Evolutionary conservation across 441 rosid species (phyloP).

Genomic region (Erodium texanum): DNA sequence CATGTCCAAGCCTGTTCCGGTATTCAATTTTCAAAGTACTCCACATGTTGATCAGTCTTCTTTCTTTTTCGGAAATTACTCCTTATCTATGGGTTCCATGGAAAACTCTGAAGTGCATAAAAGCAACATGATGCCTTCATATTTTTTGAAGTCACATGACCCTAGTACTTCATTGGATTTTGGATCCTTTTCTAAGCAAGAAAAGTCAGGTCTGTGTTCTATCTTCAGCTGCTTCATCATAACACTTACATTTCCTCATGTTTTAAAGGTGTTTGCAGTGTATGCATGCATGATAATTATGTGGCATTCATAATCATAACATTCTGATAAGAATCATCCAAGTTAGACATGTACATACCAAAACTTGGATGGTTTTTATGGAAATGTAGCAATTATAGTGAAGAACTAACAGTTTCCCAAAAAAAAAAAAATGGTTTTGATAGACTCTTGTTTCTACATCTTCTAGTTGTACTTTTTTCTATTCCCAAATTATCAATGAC

Average conservation of each 20-base stretch:
- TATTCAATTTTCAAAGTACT: slow-evolving; percentile 11
- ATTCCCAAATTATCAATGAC: neutral
- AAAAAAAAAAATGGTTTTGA: neutral
- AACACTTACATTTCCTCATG: no score
- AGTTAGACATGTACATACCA: no score
- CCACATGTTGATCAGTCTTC: slow-evolving; percentile 20
- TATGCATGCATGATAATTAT: no score
- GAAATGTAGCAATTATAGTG: no score
- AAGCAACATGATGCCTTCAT: no score
- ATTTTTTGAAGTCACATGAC: no score
- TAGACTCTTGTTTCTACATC: neutral
- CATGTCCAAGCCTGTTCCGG: slow-evolving; percentile 29
- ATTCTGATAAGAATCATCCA: no score
- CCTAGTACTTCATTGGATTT: slow-evolving; percentile 12
- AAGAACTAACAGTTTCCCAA: neutral
- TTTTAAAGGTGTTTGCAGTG: slow-evolving; percentile 7
- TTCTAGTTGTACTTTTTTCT: no score
- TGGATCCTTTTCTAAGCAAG: slow-evolving; percentile 17
- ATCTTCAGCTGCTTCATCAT: no score
- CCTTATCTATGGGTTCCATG: slow-evolving; percentile 6
- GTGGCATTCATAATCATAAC: no score
- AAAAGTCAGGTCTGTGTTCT: slow-evolving; percentile 23
- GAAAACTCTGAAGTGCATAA: slow-evolving; percentile 17
- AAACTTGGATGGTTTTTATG: no score
- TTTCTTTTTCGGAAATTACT: slow-evolving; percentile 15